Base-by-base conservation (phyloP, 2,329 filamentous ascomycete species). In the Teratosphaeria destructans region DNA sequence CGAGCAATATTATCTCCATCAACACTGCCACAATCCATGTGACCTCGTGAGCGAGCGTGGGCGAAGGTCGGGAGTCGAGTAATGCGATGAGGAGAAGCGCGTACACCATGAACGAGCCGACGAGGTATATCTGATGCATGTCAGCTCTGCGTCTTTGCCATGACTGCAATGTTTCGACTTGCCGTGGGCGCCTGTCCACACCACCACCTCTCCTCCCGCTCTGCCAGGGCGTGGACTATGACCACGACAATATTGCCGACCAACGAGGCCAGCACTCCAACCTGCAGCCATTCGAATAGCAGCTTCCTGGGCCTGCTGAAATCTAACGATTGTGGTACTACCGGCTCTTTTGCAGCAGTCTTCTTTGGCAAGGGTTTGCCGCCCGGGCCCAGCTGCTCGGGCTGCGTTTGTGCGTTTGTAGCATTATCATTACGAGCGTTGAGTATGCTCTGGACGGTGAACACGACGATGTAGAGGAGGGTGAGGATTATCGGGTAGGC, bases 71-170 rank as follows among this genome's bases (percentile, higher is more conserved):
- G 70, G 88, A 88, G 73, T 96, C 92, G 68, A 95, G 81, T 60
- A 97, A 82, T 34, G 91, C 91, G 69, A 96, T 87, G 65, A 95
- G 81, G 65, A 96, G 82, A 66, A 96, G 86, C 56, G 89, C 82
- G 77, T 95, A 94, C 64, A 94, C 85, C 78, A 95, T 96, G 65
- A 91, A 88, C 53, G 89, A 87, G 58, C 87, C 90, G 59, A 90
- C 83, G 63, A 95, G 79, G 74, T 95, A 95, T 70, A 95, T 87
- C 91, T 96, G 68, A 59, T 56, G 54, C 8, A n/a, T 49, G 43
- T 49, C n/a, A 49, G 43, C n/a, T 19, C 10, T 6, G 7, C 8
- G n/a, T 23, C 19, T 5, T 5, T n/a, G 11, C 55, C 14, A 3
- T 12, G 23, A 16, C 4, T 19, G 10, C 47, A 52, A 14, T 10